A percentile compares a stretch with the other conserved stretches of the same genome.
Evolutionary conservation across 2,329 filamentous ascomycete species (phyloP).

Genomic region (Aureobasidium namibiae): DNA sequence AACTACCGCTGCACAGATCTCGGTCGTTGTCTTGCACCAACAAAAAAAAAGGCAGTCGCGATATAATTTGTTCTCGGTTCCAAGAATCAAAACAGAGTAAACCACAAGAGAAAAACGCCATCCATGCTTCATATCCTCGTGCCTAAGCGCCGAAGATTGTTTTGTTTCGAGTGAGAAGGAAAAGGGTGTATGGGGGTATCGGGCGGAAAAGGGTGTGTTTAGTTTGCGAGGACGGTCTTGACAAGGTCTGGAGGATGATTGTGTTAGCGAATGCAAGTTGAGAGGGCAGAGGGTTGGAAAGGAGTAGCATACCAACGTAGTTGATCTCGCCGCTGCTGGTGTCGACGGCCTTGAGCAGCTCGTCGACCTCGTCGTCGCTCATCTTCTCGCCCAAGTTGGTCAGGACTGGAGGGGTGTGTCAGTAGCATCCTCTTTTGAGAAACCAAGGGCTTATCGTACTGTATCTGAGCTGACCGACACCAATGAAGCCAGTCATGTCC

Average conservation of each 20-base stretch:
- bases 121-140: constrained; percentile 13
- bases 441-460: constrained; percentile 31
- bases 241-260: constrained; percentile 26
- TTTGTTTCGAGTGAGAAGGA: constrained; percentile 4
- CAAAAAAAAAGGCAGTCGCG: neutral
- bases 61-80: constrained; percentile 1
- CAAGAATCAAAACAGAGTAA: constrained; percentile 6
- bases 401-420: constrained; percentile 54
- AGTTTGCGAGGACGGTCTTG: constrained; percentile 34
- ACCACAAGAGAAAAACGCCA: neutral
- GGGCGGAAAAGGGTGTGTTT: constrained; percentile 5
- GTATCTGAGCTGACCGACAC: constrained; percentile 95
- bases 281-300: neutral
- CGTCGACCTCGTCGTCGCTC: constrained; percentile 97
- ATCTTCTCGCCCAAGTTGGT: constrained; percentile 99
- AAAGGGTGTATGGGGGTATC: neutral
- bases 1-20: constrained; percentile 9
- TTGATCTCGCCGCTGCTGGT: constrained; percentile 95
- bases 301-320: constrained; percentile 70
- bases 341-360: constrained; percentile 96
- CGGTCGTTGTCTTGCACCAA: neutral
- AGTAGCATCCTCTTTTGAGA: neutral
- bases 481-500: constrained; percentile 96
- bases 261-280: neutral
- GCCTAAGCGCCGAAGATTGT: constrained; percentile 5